Evolutionary conservation across 2,329 filamentous ascomycete genomes (phyloP).

Genomic region (Nothopassalora personata): DNA sequence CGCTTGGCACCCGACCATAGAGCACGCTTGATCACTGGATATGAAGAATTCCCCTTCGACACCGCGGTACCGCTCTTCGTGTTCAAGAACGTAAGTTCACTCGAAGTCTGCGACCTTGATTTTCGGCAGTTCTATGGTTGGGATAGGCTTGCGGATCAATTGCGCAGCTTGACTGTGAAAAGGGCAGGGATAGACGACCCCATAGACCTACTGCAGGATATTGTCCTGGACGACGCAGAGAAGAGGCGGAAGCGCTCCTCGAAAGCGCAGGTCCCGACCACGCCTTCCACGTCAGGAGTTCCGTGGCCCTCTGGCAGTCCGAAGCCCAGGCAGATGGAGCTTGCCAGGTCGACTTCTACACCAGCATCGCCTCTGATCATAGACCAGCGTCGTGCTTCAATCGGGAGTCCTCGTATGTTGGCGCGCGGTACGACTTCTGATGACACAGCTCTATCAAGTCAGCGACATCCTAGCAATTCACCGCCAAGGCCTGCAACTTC

Average conservation of each 20-base stretch:
- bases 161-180: conserved; percentile 83
- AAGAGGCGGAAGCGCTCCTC: conserved; percentile 75
- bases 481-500: conserved; percentile 72
- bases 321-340: conserved; percentile 58
- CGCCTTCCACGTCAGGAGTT: conserved; percentile 56
- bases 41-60: conserved; percentile 97
- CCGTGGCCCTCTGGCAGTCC: conserved; percentile 61
- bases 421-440: conserved; percentile 55
- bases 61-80: conserved; percentile 92
- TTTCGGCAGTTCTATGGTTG: conserved; percentile 96
- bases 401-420: conserved; percentile 47
- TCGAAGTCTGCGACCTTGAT: conserved; percentile 93
- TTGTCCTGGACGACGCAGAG: conserved; percentile 95
- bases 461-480: conserved; percentile 68
- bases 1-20: conserved; percentile 88
- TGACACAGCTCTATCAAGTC: conserved; percentile 32
- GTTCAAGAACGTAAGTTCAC: conserved; percentile 91
- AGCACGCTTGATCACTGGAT: conserved; percentile 81
- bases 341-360: conserved; percentile 63
- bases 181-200: conserved; percentile 84
- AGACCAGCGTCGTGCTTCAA: conserved; percentile 44
- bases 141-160: conserved; percentile 87
- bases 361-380: conserved; percentile 56
- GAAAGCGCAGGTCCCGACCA: conserved; percentile 64
- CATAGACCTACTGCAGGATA: conserved; percentile 81